These are phyloP conservation scores for carrot (Daucus carota) DNA, from an alignment of 129 eudicot species.

Conservation along the genomic window DH1_v3.0 NC_030385.2:12384501-12385000, in stretches of 20 bases:
- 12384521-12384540: too few species aligned
- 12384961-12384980: neutral
- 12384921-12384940: neutral
- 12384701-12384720: neutral
- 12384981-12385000: neutral
- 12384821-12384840: conserved; percentile 97
- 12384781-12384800: neutral
- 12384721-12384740: neutral
- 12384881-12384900: neutral
- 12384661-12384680: neutral
- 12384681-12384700: neutral
- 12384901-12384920: neutral
- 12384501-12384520: too few species aligned
- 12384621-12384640: neutral
- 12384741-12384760: neutral
- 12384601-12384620: neutral
- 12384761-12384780: conserved; percentile 11
- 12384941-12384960: neutral
- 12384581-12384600: neutral
- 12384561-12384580: neutral
- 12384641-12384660: too few species aligned
- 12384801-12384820: conserved; percentile 15
- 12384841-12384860: conserved; percentile 94
- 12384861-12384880: conserved; percentile 22
- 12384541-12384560: neutral